Evolutionary conservation across 2,329 filamentous ascomycete species (phyloP).

Genomic region (Didymella pinodella): DNA sequence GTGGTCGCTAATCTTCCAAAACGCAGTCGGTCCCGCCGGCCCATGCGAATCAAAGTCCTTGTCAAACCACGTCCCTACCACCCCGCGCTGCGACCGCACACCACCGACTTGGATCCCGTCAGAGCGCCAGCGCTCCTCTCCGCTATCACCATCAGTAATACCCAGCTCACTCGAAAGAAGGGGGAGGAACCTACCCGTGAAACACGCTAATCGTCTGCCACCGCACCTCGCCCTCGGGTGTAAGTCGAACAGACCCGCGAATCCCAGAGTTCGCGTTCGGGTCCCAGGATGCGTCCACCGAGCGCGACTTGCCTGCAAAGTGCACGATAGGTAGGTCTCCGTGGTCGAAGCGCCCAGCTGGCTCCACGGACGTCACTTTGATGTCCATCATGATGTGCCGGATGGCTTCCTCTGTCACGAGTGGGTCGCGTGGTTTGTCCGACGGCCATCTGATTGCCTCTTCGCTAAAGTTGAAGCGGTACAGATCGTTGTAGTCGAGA

Average conservation of each 20-base stretch:
- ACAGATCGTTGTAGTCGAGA: constrained; percentile 65
- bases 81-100: constrained; percentile 68
- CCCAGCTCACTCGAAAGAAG: neutral
- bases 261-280: constrained; percentile 73
- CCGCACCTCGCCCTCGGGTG: constrained; percentile 73
- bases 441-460: constrained; percentile 49
- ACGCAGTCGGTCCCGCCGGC: constrained; percentile 76
- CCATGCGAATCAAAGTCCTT: constrained; percentile 73
- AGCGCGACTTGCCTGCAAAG: constrained; percentile 69
- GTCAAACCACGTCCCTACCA: constrained; percentile 81
- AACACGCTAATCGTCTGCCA: constrained; percentile 76
- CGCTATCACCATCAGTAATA: constrained; percentile 53
- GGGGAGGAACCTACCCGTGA: constrained; percentile 51
- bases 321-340: constrained; percentile 70
- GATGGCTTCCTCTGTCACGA: constrained; percentile 71
- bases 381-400: constrained; percentile 75
- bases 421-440: constrained; percentile 57
- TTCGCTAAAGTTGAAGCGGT: constrained; percentile 72
- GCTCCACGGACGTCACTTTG: constrained; percentile 65
- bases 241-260: constrained; percentile 70
- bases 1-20: constrained; percentile 74
- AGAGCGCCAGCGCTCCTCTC: constrained; percentile 76
- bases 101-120: constrained; percentile 80
- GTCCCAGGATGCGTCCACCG: constrained; percentile 71
- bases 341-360: constrained; percentile 65